Conservation (phyloP, 805 yeast species). For the Myxozyma nipponensis region DNA sequence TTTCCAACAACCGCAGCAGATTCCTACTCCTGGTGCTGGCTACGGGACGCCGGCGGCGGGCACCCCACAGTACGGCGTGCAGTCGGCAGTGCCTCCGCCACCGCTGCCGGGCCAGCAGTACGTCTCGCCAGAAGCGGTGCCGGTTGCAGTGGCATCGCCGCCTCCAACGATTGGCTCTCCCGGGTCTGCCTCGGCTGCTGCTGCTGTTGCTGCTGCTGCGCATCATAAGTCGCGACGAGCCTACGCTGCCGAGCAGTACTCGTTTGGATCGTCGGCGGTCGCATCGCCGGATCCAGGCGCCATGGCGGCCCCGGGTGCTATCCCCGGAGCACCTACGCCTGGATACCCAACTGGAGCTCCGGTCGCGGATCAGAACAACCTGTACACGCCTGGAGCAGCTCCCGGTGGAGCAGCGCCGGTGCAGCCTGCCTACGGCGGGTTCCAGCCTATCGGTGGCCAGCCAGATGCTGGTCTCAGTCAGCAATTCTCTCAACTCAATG, state of each 20-base stretch:
- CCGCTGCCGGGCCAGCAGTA: conserved; percentile 2
- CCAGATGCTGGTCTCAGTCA: conserved; percentile 18
- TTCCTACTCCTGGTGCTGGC: neutral
- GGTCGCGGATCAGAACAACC: neutral
- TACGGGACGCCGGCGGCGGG: neutral
- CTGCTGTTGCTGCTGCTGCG: conserved; percentile 1
- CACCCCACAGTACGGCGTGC: conserved; percentile 15
- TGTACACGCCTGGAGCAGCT: conserved; percentile 15
- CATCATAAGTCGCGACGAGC: conserved; percentile 39
- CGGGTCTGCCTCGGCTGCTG: conserved; percentile 1
- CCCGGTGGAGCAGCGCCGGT: conserved; percentile 2
- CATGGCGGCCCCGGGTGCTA: neutral
- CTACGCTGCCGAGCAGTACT: conserved; percentile 49
- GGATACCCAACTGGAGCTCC: conserved; percentile 6
- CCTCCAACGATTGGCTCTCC: conserved; percentile 7
- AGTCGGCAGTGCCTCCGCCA: conserved; percentile 11
- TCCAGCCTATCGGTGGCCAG: conserved; percentile 16
- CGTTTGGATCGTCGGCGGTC: conserved; percentile 35
- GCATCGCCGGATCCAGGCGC: conserved; percentile 26
- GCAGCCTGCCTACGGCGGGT: conserved; percentile 20
- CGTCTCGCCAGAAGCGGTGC: neutral
- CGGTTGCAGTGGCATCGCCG: conserved; percentile 1
- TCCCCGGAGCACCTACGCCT: conserved; percentile 5
- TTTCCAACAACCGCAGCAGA: neutral
- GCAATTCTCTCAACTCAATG: conserved; percentile 26